Percentiles rank a stretch among this genome's conserved stretches.
Conservation (phyloP, 495 filamentous ascomycete genomes). For the Xylaria venustula region DNA sequence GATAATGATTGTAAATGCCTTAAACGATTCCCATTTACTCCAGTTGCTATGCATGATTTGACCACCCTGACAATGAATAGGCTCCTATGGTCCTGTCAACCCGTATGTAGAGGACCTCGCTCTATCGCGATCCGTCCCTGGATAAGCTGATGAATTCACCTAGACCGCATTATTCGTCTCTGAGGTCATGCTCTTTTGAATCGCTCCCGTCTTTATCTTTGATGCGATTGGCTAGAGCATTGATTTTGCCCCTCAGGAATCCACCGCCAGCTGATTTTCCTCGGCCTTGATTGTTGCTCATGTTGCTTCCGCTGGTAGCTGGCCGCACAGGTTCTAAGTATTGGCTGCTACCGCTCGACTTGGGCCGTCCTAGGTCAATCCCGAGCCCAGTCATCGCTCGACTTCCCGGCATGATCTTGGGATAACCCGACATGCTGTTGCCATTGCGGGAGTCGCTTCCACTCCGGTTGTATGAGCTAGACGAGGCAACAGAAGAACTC, state of each 20-base stretch:
- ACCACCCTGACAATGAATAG: not conserved
- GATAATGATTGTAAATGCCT: not conserved
- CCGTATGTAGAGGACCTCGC: too few relatives aligned
- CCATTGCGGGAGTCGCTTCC: constrained; percentile 17
- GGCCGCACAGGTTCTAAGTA: constrained; percentile 21
- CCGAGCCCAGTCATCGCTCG: constrained; percentile 30
- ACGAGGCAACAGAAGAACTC: constrained; percentile 47
- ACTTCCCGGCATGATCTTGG: constrained; percentile 39
- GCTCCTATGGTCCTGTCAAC: not conserved
- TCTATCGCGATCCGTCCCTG: not conserved
- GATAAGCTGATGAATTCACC: not conserved
- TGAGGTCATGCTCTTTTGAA: constrained; percentile 17
- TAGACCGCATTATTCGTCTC: constrained; percentile 14
- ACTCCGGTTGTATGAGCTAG: constrained; percentile 34
- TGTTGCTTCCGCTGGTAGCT: constrained; percentile 11
- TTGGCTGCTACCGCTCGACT: constrained; percentile 23
- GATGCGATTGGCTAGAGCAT: constrained; percentile 34
- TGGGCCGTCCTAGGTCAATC: constrained; percentile 26
- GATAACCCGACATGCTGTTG: constrained; percentile 32
- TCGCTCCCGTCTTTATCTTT: constrained; percentile 34
- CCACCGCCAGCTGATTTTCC: constrained; percentile 24
- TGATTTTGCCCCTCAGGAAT: constrained; percentile 40
- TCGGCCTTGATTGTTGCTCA: constrained; percentile 20
- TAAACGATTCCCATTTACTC: not conserved
- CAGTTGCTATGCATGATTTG: constrained; percentile 8